Conservation (phyloP, 163 green algal genomes). For the Botryococcus braunii region DNA sequence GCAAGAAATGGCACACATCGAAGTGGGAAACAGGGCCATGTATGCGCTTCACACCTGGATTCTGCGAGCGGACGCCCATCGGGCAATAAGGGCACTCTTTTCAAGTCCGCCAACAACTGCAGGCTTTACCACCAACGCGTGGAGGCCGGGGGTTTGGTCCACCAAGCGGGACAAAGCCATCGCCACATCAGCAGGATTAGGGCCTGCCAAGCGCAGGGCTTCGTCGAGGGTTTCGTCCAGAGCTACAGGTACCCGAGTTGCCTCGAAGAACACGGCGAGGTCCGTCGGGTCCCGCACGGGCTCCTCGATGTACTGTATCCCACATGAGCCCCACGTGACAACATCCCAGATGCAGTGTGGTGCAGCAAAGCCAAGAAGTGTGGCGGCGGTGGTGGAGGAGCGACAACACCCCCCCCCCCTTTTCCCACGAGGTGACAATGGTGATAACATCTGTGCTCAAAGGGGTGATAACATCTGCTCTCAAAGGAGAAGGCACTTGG, state of each 20-base stretch:
- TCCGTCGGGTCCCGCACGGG: slow-evolving; percentile 33
- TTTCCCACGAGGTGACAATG: no score
- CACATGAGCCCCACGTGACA: no score
- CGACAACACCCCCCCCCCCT: no score
- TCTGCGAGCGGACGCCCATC: slow-evolving; percentile 29
- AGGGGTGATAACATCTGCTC: no score
- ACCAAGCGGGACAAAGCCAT: not conserved
- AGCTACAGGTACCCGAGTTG: slow-evolving; percentile 43
- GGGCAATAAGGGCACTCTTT: slow-evolving; percentile 22
- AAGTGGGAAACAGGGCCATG: no score
- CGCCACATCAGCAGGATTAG: not conserved
- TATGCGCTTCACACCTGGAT: slow-evolving; percentile 12
- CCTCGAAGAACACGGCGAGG: slow-evolving; percentile 32
- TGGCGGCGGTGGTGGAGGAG: no score
- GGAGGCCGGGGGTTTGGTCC: slow-evolving; percentile 19
- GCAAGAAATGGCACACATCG: no score
- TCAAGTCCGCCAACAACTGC: slow-evolving; percentile 59
- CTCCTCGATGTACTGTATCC: slow-evolving; percentile 91
- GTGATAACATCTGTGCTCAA: no score
- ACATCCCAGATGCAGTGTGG: no score
- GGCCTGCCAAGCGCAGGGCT: no score
- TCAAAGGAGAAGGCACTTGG: no score
- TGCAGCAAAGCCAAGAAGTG: no score
- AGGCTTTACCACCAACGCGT: slow-evolving; percentile 71
- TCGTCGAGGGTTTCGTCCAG: slow-evolving; percentile 74